Conservation (phyloP, 257 asterid genomes). For the Eustoma russellianum region DNA sequence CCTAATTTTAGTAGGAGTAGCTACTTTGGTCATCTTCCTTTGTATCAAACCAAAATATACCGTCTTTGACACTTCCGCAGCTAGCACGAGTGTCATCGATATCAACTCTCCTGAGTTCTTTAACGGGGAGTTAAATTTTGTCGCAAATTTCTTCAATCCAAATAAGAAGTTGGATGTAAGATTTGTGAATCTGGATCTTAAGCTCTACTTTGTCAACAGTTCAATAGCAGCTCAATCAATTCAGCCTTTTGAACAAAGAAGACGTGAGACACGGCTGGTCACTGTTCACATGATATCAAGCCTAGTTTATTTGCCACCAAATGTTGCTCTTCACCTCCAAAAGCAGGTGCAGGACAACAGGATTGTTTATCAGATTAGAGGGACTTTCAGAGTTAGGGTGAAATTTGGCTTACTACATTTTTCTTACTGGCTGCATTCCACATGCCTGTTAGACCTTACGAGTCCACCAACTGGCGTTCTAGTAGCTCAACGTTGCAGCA, state of each 20-base stretch:
- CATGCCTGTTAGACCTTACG: slow-evolving; percentile 70
- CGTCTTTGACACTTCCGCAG: slow-evolving; percentile 53
- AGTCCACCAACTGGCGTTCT: slow-evolving; percentile 69
- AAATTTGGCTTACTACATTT: slow-evolving; percentile 53
- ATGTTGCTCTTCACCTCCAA: slow-evolving; percentile 49
- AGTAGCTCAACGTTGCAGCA: slow-evolving; percentile 51
- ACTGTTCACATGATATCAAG: slow-evolving; percentile 56
- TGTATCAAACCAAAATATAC: slow-evolving; percentile 59
- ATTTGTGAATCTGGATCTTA: slow-evolving; percentile 46
- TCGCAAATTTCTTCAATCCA: slow-evolving; percentile 79
- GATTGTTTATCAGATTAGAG: slow-evolving; percentile 46
- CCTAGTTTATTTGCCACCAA: slow-evolving; percentile 50
- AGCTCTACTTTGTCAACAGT: slow-evolving; percentile 51
- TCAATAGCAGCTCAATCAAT: slow-evolving; percentile 41
- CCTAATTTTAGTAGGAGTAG: slow-evolving; percentile 59
- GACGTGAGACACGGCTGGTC: slow-evolving; percentile 31
- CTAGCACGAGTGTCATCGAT: slow-evolving; percentile 41
- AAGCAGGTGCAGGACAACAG: slow-evolving; percentile 54
- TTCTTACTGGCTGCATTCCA: slow-evolving; percentile 62
- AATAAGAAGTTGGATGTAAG: slow-evolving; percentile 55
- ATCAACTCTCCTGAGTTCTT: slow-evolving; percentile 40
- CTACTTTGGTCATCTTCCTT: slow-evolving; percentile 42
- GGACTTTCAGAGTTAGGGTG: slow-evolving; percentile 46
- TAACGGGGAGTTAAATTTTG: slow-evolving; percentile 46
- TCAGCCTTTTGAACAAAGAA: slow-evolving; percentile 45